Evolutionary conservation across 2,329 filamentous ascomycete species (phyloP).

Genomic region (Alternaria atra): DNA sequence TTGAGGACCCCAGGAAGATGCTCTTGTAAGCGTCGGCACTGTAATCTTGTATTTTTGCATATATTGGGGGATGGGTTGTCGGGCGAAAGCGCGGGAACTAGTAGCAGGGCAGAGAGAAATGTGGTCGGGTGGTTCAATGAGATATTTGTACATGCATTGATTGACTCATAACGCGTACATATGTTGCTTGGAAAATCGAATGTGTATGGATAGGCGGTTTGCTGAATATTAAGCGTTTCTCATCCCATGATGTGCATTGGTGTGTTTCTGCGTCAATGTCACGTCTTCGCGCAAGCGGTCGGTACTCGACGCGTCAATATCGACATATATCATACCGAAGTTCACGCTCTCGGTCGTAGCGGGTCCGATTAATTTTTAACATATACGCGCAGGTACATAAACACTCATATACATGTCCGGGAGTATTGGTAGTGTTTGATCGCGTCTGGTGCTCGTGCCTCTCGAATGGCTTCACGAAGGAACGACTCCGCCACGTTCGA

Average conservation of each 20-base stretch:
- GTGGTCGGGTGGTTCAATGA: not conserved
- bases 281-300: not conserved
- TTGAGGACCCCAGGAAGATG: slow-evolving; percentile 95
- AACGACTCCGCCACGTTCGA: not conserved
- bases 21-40: slow-evolving; percentile 60
- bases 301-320: not conserved
- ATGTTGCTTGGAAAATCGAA: not conserved
- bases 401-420: not conserved
- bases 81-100: not conserved
- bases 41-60: slow-evolving; percentile 2
- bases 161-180: slow-evolving; percentile 1
- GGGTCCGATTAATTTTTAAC: not conserved
- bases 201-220: slow-evolving; percentile 12
- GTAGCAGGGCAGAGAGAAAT: not conserved
- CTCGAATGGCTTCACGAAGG: not conserved
- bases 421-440: not conserved
- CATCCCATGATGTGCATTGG: not conserved
- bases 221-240: slow-evolving; percentile 16
- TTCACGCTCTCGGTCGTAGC: too few species aligned
- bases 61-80: not conserved
- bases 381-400: not conserved
- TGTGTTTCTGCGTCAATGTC: not conserved
- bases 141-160: slow-evolving; percentile 13
- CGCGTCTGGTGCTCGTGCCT: not conserved
- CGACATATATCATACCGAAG: not conserved